These are phyloP conservation scores for Jacaranda mimosifolia DNA, from an alignment of 257 asterid species.

Conservation along the genomic window DNA sequence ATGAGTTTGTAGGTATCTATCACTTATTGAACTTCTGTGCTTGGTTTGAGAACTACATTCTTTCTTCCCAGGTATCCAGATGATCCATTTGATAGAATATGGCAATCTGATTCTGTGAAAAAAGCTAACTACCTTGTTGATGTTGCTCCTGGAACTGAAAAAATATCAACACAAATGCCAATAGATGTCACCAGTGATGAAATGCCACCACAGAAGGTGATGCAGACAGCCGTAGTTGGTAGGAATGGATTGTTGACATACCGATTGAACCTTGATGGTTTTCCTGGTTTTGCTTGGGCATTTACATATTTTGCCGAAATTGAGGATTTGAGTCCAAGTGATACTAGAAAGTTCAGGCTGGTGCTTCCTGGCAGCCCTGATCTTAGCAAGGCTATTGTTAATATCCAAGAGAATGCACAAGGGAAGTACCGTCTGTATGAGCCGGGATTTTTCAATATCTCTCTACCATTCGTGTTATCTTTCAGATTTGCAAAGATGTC, in stretches of 20 bases:
- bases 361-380: background rate
- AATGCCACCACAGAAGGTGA: conserved; percentile 88
- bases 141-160: conserved; percentile 93
- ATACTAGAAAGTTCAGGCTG: background rate
- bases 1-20: background rate
- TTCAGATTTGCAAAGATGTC: background rate
- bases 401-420: background rate
- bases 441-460: background rate
- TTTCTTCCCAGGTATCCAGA: conserved; percentile 77
- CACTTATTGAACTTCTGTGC: conserved; percentile 5
- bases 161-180: conserved; percentile 72
- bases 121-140: conserved; percentile 96
- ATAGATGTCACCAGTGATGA: conserved; percentile 70
- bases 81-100: conserved; percentile 93
- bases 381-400: background rate
- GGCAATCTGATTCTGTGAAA: conserved; percentile 83
- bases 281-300: conserved; percentile 96
- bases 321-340: background rate
- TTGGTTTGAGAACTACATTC: background rate
- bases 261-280: conserved; percentile 91
- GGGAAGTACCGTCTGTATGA: background rate
- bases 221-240: conserved; percentile 99
- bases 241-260: conserved; percentile 88
- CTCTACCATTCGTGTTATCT: background rate
- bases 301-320: conserved; percentile 84